A percentile compares a stretch with the other conserved stretches of the same genome.
phyloP scores from a whole-genome alignment of 2,329 filamentous ascomycete species.

The Lasiodiplodia theobromae region DNA sequence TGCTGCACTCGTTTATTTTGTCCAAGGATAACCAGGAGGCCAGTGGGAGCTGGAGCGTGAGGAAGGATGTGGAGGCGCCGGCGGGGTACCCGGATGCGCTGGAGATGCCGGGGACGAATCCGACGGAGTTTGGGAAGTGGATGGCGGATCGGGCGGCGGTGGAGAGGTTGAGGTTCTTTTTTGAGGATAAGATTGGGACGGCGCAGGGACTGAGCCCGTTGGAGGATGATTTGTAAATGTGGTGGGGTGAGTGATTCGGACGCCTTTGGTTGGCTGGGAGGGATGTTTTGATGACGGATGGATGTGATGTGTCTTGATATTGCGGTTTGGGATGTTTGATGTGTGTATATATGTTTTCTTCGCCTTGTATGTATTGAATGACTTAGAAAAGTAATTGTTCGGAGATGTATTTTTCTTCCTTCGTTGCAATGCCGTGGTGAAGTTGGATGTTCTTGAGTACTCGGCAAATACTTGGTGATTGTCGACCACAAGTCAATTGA shows the following conservation, averaged over 20 bases:
- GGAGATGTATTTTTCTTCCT: too few species aligned
- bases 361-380: too few species aligned
- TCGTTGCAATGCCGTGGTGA: too few species aligned
- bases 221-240: constrained; percentile 36
- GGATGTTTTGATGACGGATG: too few species aligned
- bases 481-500: too few species aligned
- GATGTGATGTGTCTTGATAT: too few species aligned
- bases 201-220: constrained; percentile 54
- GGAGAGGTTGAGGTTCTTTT: constrained; percentile 53
- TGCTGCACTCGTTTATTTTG: constrained; percentile 58
- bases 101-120: constrained; percentile 45
- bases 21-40: constrained; percentile 50
- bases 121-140: constrained; percentile 49
- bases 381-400: too few species aligned
- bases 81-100: constrained; percentile 41
- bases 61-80: constrained; percentile 44
- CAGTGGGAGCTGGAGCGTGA: constrained; percentile 45
- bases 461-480: too few species aligned
- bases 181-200: constrained; percentile 52
- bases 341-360: too few species aligned
- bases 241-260: background rate
- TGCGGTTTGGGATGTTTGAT: too few species aligned
- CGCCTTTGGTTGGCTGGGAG: too few species aligned
- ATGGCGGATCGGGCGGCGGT: constrained; percentile 53
- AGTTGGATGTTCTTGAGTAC: too few species aligned